Evolutionary conservation across 2,329 filamentous ascomycete genomes (phyloP), one percentile per base, ranked within the genome.

Genomic region (Botryosphaeria dothidea): DNA sequence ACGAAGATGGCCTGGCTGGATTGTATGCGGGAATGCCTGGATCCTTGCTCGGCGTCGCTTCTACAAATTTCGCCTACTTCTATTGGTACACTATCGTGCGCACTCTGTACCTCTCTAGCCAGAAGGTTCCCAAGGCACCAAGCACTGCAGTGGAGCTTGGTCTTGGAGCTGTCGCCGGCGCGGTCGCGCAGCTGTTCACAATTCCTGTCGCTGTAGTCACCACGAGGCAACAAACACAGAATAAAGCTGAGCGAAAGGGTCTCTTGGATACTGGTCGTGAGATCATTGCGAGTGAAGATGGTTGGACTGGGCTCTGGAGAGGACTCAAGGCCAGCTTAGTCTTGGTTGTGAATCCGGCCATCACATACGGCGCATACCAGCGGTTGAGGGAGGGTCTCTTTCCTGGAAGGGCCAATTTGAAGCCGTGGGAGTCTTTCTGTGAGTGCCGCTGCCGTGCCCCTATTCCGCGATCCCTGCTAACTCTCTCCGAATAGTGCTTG

Each of bases 61-160:
- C 93, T 27, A 98, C 94, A 61, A 99, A 99, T 79, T 99, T 99
- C 76, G 95, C 95, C 72, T 99, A 99, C 81, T 99, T 99, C 78
- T 99, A 99, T 82, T 98, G 94, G 93, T 98, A 98, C 78, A 94
- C 92, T 4, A 81, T 95, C 29, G 92, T 97, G 34, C 88, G 95
- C 68, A 88, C 88, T 17, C 79, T 97, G 21, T 98, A 98, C 77
- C 79, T 92, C 69, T 79, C 81, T 19, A 84, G 83, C 25, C 81
- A 80, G 70, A 86, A 85, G 69, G 81, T 86, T 45, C 77, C 84
- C 67, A 86, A 85, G 69, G 75, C 89, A 27, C 92, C 93, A 2
- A 89, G 91, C 21, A 98, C 93, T 0, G 86, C 90, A 4, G 84
- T 90, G 49, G 95, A 99, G 79, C 84, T 99, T 65, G 85, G 88